A percentile compares a stretch with the other conserved stretches of the same genome.
phyloP scores from a whole-genome alignment of 2,329 filamentous ascomycete genomes.

The Colletotrichum sp. region DNA sequence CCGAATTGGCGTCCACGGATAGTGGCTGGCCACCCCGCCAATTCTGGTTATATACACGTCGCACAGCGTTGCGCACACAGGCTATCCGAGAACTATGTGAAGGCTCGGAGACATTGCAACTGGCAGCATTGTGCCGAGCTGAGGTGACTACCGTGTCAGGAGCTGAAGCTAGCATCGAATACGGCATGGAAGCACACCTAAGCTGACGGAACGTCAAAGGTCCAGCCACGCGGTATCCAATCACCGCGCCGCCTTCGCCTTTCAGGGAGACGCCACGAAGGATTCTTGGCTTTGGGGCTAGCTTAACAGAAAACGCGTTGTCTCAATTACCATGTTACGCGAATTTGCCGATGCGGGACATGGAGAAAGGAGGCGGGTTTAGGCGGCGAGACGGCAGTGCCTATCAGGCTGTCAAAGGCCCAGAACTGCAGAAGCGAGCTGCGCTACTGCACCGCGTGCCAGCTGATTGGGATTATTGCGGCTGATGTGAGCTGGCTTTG shows the following conservation, averaged over 20 bases:
- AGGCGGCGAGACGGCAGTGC: not conserved
- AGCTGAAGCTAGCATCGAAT: not conserved
- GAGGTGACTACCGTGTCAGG: not conserved
- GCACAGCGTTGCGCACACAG: not conserved
- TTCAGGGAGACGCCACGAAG: not conserved
- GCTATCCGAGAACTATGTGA: not conserved
- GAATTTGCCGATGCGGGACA: no score
- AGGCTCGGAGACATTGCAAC: not conserved
- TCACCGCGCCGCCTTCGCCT: not conserved
- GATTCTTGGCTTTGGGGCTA: not conserved
- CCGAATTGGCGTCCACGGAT: conserved; percentile 12
- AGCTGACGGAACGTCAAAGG: not conserved
- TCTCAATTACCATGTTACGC: not conserved
- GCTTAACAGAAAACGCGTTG: not conserved
- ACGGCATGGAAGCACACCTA: not conserved
- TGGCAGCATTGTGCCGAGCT: not conserved
- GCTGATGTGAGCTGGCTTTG: not conserved
- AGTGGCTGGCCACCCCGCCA: conserved; percentile 9
- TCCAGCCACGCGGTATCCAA: not conserved
- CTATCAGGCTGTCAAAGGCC: not conserved
- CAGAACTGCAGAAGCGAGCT: not conserved
- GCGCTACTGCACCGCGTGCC: not conserved
- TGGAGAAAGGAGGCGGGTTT: not conserved
- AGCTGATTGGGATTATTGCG: not conserved
- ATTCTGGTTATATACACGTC: not conserved